Conservation (phyloP, 1,284 basidiomycete species). For the Farysia itapuensis region DNA sequence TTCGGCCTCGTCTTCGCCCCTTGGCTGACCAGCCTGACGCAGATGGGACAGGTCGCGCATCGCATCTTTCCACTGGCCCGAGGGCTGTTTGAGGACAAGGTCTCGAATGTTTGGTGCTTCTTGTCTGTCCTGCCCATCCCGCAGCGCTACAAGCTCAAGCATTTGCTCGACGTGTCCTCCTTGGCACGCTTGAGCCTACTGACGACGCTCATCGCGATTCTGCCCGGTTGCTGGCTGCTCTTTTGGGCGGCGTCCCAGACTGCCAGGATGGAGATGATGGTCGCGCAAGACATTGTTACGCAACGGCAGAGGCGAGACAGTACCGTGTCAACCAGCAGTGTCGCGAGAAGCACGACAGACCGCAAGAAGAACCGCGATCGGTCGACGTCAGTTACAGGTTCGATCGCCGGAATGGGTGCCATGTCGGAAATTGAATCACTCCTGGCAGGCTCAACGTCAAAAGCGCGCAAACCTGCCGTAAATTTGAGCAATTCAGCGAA, state of each 20-base stretch:
- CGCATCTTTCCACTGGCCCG: conserved; percentile 88
- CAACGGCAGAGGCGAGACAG: background rate
- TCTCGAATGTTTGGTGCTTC: conserved; percentile 83
- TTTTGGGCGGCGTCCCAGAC: conserved; percentile 49
- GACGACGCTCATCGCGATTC: conserved; percentile 58
- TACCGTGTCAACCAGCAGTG: background rate
- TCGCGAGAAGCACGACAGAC: conserved; percentile 7
- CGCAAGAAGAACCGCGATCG: conserved; percentile 4
- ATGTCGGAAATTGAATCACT: conserved; percentile 39
- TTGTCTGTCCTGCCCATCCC: conserved; percentile 49
- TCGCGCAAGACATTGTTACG: conserved; percentile 21
- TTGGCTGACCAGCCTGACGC: conserved; percentile 69
- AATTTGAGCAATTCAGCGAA: background rate
- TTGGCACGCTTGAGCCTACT: conserved; percentile 60
- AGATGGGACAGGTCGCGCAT: conserved; percentile 67
- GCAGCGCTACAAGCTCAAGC: conserved; percentile 38
- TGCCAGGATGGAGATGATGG: conserved; percentile 51
- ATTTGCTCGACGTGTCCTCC: conserved; percentile 26
- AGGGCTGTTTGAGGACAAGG: conserved; percentile 93
- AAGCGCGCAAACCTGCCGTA: conserved; percentile 10
- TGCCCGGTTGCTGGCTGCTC: conserved; percentile 50
- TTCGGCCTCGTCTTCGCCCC: conserved; percentile 75
- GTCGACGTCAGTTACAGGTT: conserved; percentile 30
- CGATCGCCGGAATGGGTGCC: conserved; percentile 10
- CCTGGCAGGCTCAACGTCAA: conserved; percentile 34